Percentiles rank a stretch among this genome's conserved stretches.
These are phyloP conservation scores for Pachysolen tannophilus DNA, from an alignment of 805 yeast species.

Conservation along the genomic window DNA sequence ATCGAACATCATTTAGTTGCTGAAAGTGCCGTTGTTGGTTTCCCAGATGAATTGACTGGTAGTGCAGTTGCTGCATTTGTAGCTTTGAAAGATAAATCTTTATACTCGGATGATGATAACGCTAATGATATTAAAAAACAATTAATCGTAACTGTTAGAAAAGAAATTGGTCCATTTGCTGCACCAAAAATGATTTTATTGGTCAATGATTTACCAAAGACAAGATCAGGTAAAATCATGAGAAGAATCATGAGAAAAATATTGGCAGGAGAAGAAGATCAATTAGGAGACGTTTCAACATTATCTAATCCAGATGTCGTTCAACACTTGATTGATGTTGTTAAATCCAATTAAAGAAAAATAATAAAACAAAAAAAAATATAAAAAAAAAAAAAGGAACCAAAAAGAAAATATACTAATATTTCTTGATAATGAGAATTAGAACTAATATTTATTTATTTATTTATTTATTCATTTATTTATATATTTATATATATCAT, in stretches of 20 bases:
- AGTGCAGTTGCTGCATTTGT: conserved; percentile 83
- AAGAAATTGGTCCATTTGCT: conserved; percentile 80
- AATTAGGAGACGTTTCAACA: conserved; percentile 73
- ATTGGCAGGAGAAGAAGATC: conserved; percentile 69
- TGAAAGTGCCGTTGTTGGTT: conserved; percentile 81
- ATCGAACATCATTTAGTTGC: conserved; percentile 64
- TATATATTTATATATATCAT: too few relatives aligned
- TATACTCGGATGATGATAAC: conserved; percentile 31
- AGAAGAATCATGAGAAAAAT: conserved; percentile 78
- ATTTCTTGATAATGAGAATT: too few relatives aligned
- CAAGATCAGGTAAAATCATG: conserved; percentile 84
- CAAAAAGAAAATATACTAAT: too few relatives aligned
- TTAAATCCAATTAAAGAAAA: conserved; percentile 21
- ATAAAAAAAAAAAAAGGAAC: too few relatives aligned
- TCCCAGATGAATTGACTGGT: conserved; percentile 77
- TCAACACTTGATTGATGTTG: conserved; percentile 51
- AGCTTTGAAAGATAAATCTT: conserved; percentile 50
- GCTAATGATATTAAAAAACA: conserved; percentile 50
- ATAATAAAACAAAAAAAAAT: too few relatives aligned
- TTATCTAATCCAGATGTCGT: conserved; percentile 73
- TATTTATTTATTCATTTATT: too few relatives aligned
- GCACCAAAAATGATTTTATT: conserved; percentile 70
- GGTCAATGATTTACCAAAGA: conserved; percentile 76
- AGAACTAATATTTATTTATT: too few relatives aligned
- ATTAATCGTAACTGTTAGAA: conserved; percentile 61